Evolutionary conservation across 2,329 filamentous ascomycete species (phyloP).

Genomic region (Arthrinium phaeospermum): DNA sequence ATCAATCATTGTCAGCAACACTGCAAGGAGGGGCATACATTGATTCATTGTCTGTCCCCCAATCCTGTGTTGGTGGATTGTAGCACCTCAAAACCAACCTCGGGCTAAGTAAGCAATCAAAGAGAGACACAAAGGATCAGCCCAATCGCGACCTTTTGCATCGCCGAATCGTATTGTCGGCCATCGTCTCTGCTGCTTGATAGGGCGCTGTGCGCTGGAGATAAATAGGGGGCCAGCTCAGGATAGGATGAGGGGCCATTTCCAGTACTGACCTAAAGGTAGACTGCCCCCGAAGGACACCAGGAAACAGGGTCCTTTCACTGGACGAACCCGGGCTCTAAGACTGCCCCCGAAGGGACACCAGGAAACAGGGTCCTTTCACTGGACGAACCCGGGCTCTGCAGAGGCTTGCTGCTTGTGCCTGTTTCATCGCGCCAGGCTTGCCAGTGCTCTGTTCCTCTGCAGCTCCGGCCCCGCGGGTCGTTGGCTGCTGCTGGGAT

Average conservation of each 20-base stretch:
- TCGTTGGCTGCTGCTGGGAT: background rate
- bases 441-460: background rate
- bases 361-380: constrained; percentile 5
- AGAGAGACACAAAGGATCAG: background rate
- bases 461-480: constrained; percentile 13
- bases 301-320: constrained; percentile 11
- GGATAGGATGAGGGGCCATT: background rate
- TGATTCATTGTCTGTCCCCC: background rate
- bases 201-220: background rate
- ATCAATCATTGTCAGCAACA: background rate
- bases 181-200: background rate
- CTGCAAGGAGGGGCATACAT: background rate
- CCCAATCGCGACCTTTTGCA: background rate
- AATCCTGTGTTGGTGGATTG: background rate
- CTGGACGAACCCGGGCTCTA: constrained; percentile 1
- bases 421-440: constrained; percentile 10
- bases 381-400: background rate
- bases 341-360: background rate
- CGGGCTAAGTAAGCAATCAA: background rate
- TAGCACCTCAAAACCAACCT: background rate
- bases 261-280: background rate
- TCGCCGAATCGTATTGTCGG: background rate
- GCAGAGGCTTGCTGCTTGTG: constrained; percentile 12
- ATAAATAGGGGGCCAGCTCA: background rate
- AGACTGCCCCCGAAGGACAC: background rate